Base-by-base conservation (phyloP, 2,329 filamentous ascomycete species). In the Nemania serpens region DNA sequence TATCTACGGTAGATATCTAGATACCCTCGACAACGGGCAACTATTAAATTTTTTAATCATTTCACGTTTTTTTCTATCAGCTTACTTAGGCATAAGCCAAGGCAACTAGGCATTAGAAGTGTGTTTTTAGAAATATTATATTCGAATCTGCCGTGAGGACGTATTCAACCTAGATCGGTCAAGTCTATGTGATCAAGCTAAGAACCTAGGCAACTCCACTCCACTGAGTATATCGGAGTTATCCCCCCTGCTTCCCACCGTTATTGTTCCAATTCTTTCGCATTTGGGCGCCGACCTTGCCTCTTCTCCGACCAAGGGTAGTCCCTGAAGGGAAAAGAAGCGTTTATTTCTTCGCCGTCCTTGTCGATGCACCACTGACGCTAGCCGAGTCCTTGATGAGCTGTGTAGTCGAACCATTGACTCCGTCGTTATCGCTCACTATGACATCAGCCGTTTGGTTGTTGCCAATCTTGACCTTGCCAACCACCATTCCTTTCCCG, bases 401-500 rank as follows among this genome's bases (percentile, higher is more conserved):
- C 20, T 58, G 62, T 20, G 67, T 41, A 34, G 58, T 59, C 41
- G 67, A 67, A 47, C 22, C 57, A 36, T 47, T 74, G 25, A 54
- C 73, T 10, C 73, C 75, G 46, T 80, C 85, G 48, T 86, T 86
- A 9, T 83, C 86, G 18, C 88, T 89, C 1, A 90, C 90, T 18
- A 93, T 88, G 50, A 94, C 83, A 48, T 67, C 59, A 10, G 63
- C 65, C 2, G 65, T 67, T 47, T 67, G 61, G 18, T 92, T 81
- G 67, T 91, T 85, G 2, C 90, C 86, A 4, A 89, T 90, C 39
- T 88, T 88, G 59, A 94, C 91, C 66, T 87, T 88, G 37, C 91
- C 91, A 5, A 96, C 88, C 0, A 96, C 88, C 95, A 99, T 98
- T 42, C 95, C 93, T 80, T 96, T 97, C 18, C 93, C 95, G 1